Base-by-base conservation (phyloP, 208 protist species). In the Perkinsela sp. region DNA sequence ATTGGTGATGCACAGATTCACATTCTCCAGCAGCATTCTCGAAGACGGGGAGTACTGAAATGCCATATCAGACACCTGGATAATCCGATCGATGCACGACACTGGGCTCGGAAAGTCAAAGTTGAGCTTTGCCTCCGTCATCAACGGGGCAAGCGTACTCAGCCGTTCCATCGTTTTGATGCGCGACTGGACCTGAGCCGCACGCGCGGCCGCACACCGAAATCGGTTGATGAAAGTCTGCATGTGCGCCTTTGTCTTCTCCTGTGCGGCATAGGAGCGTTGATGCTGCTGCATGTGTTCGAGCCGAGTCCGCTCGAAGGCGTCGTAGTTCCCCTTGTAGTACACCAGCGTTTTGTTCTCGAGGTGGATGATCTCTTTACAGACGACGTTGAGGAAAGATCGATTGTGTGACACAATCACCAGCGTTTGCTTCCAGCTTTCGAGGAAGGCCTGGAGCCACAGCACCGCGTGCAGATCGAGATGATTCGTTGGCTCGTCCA, bases 401-500 rank as follows among this genome's bases (percentile, higher is more conserved):
- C 93, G 84, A 69, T 92, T 93, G 84, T 98, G 96, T 40, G 94
- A 97, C 1, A 98, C 94, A 0, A 98, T 83, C 0, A 98, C 76
- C 1, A 98, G 78, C 48, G 94, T 97, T 69, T 89, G 87, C 48
- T 88, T 76, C 87, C 90, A 96, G 32, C 86, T 80, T 1, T 81
- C 76, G 29, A 98, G 78, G 75, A 96, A 97, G 40, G 88, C 81
- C 80, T 98, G 93, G 1, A 98, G 83, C 95, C 95, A 98, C 48
- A 97, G 78, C 66, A 96, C 90, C 1, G 94, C 94, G 74, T 95
- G 90, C 28, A 97, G 75, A 77, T 98, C 95, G 0, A 97, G 81
- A 70, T 97, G 93, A 79, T 97, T 97, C 2, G 93, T 97, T 2
- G 93, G 93, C 79, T 97, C 93, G 79, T 97, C 94, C 1, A 97